Percentiles rank a stretch among this genome's conserved stretches.
These are phyloP conservation scores for Puccinia hordei DNA, from an alignment of 1,284 basidiomycete genomes.

Conservation along the genomic window DNA sequence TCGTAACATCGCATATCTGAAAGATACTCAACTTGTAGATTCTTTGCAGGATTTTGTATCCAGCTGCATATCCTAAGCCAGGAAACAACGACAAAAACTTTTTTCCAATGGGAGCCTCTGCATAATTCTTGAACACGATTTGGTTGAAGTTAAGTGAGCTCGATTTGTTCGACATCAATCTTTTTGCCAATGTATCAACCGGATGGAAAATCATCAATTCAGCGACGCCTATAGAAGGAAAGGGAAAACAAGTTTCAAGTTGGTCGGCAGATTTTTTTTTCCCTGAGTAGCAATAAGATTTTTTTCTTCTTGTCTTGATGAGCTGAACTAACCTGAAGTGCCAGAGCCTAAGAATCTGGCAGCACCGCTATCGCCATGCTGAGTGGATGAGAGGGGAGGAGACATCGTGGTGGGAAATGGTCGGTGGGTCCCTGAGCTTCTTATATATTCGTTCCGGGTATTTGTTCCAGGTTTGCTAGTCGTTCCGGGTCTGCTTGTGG, in stretches of 20 bases:
- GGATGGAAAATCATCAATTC: constrained; percentile 68
- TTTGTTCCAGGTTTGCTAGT: too few species aligned
- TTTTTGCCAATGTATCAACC: constrained; percentile 79
- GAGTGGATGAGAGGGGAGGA: constrained; percentile 52
- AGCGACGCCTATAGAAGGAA: constrained; percentile 73
- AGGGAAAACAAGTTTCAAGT: constrained; percentile 63
- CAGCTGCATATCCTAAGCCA: constrained; percentile 94
- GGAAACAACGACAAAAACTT: constrained; percentile 92
- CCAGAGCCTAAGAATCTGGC: constrained; percentile 91
- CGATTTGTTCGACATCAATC: constrained; percentile 84
- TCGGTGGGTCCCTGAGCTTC: too few species aligned
- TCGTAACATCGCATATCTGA: neutral
- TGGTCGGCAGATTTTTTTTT: constrained; percentile 65
- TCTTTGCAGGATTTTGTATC: constrained; percentile 73
- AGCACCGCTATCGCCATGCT: constrained; percentile 72
- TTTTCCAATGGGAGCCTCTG: constrained; percentile 64
- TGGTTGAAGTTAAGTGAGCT: constrained; percentile 21
- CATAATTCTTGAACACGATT: constrained; percentile 86
- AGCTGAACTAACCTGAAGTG: constrained; percentile 82
- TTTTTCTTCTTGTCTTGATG: constrained; percentile 75
- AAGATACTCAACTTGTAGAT: constrained; percentile 51
- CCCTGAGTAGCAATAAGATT: too few species aligned
- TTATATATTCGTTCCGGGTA: too few species aligned
- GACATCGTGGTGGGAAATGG: constrained; percentile 45
- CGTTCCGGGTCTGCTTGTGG: too few species aligned